phyloP scores from a whole-genome alignment of 176 grass and related monocot genomes.

The Alloteropsis semialata region DNA sequence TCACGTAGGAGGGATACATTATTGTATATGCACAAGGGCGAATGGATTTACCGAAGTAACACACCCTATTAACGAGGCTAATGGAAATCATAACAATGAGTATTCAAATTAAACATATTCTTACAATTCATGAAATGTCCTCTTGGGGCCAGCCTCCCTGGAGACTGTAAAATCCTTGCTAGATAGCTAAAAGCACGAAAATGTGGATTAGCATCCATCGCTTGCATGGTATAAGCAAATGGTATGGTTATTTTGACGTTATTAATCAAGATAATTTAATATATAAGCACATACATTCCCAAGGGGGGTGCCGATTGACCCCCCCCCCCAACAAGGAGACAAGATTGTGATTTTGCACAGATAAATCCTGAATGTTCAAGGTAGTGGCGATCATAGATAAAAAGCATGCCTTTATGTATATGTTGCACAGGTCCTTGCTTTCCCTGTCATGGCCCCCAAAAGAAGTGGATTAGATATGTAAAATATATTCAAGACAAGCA shows the following conservation, averaged over 20 bases:
- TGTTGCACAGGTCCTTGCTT: constrained; percentile 89
- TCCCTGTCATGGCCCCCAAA: constrained; percentile 46
- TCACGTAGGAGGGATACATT: neutral
- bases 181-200: constrained; percentile 50
- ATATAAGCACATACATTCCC: constrained; percentile 36
- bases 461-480: neutral
- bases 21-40: neutral
- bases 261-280: neutral
- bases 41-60: neutral
- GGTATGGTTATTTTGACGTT: neutral
- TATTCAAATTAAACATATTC: constrained; percentile 5
- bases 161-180: constrained; percentile 45
- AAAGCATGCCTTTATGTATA: constrained; percentile 73
- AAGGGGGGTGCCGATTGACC: constrained; percentile 20
- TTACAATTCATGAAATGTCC: constrained; percentile 61
- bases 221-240: constrained; percentile 29
- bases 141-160: constrained; percentile 53
- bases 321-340: constrained; percentile 76
- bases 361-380: constrained; percentile 90
- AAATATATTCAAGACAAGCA: neutral
- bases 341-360: constrained; percentile 76
- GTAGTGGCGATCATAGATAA: constrained; percentile 82
- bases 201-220: constrained; percentile 41
- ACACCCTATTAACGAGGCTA: neutral
- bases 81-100: neutral